phyloP scores from a whole-genome alignment of 169 alveolate genomes.

The Perkinsus chesapeaki region DNA sequence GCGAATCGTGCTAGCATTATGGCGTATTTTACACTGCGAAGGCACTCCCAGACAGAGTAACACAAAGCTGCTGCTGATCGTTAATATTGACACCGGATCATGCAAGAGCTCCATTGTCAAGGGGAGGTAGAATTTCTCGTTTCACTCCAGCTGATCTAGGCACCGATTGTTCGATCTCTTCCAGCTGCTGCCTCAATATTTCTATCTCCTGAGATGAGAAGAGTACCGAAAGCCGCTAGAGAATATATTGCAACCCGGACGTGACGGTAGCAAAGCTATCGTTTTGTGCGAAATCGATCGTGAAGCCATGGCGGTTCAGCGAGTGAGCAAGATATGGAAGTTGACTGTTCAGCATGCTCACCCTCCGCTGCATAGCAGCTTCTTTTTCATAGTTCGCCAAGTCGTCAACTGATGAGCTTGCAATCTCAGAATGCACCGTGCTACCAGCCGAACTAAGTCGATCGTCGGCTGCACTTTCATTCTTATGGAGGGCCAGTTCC shows the following conservation, averaged over 20 bases:
- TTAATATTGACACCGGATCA: background rate
- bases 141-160: background rate
- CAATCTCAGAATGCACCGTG: background rate
- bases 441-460: background rate
- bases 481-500: constrained; percentile 51
- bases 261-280: too few species aligned
- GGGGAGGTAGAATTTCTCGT: background rate
- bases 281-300: too few species aligned
- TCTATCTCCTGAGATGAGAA: background rate
- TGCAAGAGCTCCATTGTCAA: too few species aligned
- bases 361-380: background rate
- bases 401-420: too few species aligned
- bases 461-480: constrained; percentile 18
- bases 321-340: too few species aligned
- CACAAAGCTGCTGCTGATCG: background rate
- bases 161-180: background rate
- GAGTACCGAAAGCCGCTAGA: background rate
- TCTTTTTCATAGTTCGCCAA: background rate
- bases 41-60: too few species aligned
- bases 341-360: background rate
- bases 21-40: too few species aligned
- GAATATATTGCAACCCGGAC: too few species aligned
- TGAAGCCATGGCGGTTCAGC: too few species aligned
- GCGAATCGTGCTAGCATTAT: too few species aligned
- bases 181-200: background rate